Evolutionary conservation across 1,284 basidiomycete species (phyloP).

Genomic region (Agaricales sp.): DNA sequence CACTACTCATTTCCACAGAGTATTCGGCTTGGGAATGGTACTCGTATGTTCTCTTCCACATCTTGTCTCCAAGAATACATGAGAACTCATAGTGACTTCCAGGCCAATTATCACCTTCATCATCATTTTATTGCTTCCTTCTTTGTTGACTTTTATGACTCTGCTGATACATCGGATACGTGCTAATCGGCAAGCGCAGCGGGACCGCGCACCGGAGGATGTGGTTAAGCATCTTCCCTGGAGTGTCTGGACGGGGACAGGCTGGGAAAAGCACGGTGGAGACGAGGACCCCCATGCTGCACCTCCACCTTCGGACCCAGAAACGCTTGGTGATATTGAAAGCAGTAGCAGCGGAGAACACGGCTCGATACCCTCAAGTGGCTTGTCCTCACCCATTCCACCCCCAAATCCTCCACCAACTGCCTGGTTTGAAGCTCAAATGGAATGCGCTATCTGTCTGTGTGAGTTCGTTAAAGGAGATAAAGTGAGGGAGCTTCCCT

Average conservation of each 20-base stretch:
- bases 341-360: constrained; percentile 10
- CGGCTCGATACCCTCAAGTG: constrained; percentile 1
- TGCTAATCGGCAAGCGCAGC: constrained; percentile 61
- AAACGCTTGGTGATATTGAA: too few species aligned
- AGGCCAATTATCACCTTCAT: constrained; percentile 76
- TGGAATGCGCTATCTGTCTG: constrained; percentile 87
- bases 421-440: constrained; percentile 65
- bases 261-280: constrained; percentile 66
- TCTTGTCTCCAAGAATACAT: constrained; percentile 7
- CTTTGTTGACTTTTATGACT: constrained; percentile 71
- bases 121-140: constrained; percentile 72
- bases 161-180: constrained; percentile 74
- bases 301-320: constrained; percentile 18
- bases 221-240: constrained; percentile 68
- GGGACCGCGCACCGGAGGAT: constrained; percentile 73
- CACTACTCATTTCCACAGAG: constrained; percentile 66
- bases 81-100: constrained; percentile 9
- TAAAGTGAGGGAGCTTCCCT: constrained; percentile 80
- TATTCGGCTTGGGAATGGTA: constrained; percentile 81
- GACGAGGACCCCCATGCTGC: constrained; percentile 23
- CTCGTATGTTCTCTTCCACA: constrained; percentile 41
- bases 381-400: constrained; percentile 31
- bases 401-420: constrained; percentile 27
- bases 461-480: constrained; percentile 79
- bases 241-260: constrained; percentile 68